These are phyloP conservation scores for Fusarium sp. DNA, from an alignment of 2,329 filamentous ascomycete genomes.

Conservation along the genomic window DNA sequence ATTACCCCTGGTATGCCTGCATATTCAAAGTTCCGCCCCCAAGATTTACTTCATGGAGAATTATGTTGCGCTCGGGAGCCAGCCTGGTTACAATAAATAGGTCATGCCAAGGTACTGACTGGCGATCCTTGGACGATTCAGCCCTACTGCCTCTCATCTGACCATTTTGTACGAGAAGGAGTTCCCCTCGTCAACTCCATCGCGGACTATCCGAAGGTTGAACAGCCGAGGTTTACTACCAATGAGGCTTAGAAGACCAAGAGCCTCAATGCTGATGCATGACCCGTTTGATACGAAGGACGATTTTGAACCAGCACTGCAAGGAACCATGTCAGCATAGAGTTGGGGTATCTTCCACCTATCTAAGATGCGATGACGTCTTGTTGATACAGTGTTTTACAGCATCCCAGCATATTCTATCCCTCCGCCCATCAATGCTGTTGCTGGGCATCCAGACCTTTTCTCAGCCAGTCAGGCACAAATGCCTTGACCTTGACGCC, in stretches of 20 bases:
- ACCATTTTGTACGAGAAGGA: background rate
- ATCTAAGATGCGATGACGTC: background rate
- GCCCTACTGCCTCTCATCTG: conserved; percentile 12
- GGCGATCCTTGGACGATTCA: background rate
- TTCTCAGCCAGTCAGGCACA: conserved; percentile 82
- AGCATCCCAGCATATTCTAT: conserved; percentile 1
- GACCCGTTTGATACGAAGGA: background rate
- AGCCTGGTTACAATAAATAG: background rate
- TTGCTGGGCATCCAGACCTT: conserved; percentile 54
- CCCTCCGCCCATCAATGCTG: conserved; percentile 34
- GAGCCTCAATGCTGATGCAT: background rate
- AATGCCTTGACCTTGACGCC: conserved; percentile 80
- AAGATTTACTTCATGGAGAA: background rate
- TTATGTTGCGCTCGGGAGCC: background rate
- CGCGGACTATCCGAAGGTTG: background rate
- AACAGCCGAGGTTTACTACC: background rate
- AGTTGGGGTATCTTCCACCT: conserved; percentile 31
- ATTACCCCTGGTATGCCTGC: background rate
- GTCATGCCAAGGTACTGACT: background rate
- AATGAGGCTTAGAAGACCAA: background rate
- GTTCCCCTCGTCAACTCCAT: background rate
- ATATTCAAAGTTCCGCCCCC: background rate
- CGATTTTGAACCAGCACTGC: background rate
- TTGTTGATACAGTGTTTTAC: conserved; percentile 34
- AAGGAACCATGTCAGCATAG: background rate